phyloP scores from a whole-genome alignment of 2,329 filamentous ascomycete genomes.

The Hortaea werneckii region DNA sequence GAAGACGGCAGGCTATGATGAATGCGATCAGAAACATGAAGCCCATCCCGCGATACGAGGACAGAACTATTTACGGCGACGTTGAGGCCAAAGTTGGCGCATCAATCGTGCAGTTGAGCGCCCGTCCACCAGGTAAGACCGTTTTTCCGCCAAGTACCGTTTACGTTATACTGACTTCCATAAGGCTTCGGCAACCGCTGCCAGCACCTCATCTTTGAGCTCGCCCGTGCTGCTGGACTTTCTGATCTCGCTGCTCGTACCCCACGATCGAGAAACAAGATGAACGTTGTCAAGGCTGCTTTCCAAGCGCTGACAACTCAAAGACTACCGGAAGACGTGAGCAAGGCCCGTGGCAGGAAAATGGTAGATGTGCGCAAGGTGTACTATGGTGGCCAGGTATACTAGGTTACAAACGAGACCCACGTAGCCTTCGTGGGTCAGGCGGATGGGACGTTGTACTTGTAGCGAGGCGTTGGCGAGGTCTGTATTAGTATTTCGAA shows the following conservation, averaged over 20 bases:
- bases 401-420: background rate
- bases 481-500: background rate
- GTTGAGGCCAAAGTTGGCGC: conserved; percentile 77
- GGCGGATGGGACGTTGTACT: background rate
- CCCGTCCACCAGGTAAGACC: conserved; percentile 70
- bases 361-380: conserved; percentile 92
- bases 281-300: conserved; percentile 94
- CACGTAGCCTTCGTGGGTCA: background rate
- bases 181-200: conserved; percentile 91
- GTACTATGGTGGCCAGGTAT: conserved; percentile 68
- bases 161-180: background rate
- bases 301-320: conserved; percentile 76
- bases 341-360: conserved; percentile 83
- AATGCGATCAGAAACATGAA: conserved; percentile 84
- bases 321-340: conserved; percentile 79
- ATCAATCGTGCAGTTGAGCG: conserved; percentile 70
- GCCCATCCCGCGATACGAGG: conserved; percentile 84
- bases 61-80: conserved; percentile 81
- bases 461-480: background rate
- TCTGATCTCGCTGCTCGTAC: conserved; percentile 76
- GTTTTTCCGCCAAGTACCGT: background rate
- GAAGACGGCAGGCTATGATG: conserved; percentile 61
- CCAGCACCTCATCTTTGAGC: conserved; percentile 86
- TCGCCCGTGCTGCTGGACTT: conserved; percentile 79
- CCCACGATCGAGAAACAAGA: conserved; percentile 79